Evolutionary conservation across 176 grass and related monocot genomes (phyloP), one percentile per base, ranked within the genome.

Genomic region (Aegilops bicornis): DNA sequence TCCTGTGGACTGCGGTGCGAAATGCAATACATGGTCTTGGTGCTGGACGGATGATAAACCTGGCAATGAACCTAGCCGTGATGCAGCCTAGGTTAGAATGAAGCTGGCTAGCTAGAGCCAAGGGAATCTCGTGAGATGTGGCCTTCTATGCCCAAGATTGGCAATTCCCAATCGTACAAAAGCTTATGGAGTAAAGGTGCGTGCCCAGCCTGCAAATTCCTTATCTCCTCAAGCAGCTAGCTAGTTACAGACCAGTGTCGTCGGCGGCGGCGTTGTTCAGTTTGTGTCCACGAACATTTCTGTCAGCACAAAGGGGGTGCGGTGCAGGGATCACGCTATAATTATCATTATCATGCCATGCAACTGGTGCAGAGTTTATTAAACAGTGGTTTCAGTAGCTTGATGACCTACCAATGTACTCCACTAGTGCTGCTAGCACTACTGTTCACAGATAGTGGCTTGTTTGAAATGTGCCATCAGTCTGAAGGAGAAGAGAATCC

Each of bases 61-160:
- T 6, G 62, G 68, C 52, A 81, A 61, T 92, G 89, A 64, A 92
- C 80, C 87, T 92, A 63, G 80, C 65, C 92, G 79, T 78, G 63
- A 89, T 89, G 47, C 79, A 68, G 87, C 32, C 89, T 73, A 91
- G 82, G 84, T 94, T 91, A 73, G 83, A 17, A 59, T 5, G 48
- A 52, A 56, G 73, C 23, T 78, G 66, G 45, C 45, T 48, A 48
- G 45, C 31, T 30, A 79, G 43, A 66, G 40, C 24, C 3, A 58
- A 58, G 72, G 54, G 89, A 87, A 87, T 90, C 89, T 43, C 27
- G 5, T 56, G 75, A 79, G 89, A 19, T 65, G 75, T 83, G 89
- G 22, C 59, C 56, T 73, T 79, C 59, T 79, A 22, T 65, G 45
- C 40, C 33, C 36, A n/a, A 39, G 69, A 69, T 90, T 24, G 60